Percentiles rank a stretch among this genome's conserved stretches.
Conservation (phyloP, 441 rosid species). For the Corymbia calophylla region DNA sequence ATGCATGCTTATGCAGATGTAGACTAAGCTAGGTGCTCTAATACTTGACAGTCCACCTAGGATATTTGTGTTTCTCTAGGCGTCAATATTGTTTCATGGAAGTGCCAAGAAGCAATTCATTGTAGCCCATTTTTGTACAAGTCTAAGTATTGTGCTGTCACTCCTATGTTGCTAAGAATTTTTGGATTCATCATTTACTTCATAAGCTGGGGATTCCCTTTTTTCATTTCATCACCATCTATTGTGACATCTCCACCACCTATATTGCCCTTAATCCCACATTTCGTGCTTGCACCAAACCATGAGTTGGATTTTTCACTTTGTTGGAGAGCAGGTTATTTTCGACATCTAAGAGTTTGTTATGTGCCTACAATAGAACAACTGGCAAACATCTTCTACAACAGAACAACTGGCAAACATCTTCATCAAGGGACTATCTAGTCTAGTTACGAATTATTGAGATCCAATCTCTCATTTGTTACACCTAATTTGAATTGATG, state of each 20-base stretch:
- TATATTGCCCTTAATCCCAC: neutral
- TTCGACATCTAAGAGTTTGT: fast-evolving
- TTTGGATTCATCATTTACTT: neutral
- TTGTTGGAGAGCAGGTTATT: neutral
- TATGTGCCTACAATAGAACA: neutral
- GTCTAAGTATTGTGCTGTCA: neutral
- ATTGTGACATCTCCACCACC: neutral
- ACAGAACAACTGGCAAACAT: neutral
- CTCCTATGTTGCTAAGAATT: neutral
- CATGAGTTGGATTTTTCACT: neutral
- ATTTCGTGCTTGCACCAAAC: neutral
- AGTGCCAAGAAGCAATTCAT: neutral
- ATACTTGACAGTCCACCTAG: neutral
- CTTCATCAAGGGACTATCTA: neutral
- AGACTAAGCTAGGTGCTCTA: neutral
- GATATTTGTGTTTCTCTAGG: neutral
- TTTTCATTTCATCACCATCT: neutral
- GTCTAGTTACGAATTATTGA: neutral
- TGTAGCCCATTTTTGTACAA: neutral
- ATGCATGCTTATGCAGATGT: neutral
- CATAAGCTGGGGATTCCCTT: neutral
- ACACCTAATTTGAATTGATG: neutral
- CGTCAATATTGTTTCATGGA: neutral
- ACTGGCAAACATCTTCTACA: neutral
- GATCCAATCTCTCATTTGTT: neutral